Evolutionary conservation across 164 flowering plant genomes (phyloP).

Genomic region (Kalanchoe fedtschenkoi): DNA sequence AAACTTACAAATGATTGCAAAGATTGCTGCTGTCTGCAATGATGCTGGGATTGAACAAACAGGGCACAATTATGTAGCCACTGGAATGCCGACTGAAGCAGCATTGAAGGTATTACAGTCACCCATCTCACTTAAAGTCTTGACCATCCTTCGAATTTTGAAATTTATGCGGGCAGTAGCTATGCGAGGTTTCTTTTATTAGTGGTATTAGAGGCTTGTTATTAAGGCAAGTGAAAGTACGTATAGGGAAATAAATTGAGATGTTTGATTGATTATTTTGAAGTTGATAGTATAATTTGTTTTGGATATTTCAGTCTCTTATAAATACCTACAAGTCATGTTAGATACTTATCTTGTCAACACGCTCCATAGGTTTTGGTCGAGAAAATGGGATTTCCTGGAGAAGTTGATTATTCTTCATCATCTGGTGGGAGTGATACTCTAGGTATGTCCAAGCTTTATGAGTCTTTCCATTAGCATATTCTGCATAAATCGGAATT

Average conservation of each 20-base stretch:
- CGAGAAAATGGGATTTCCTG: constrained; percentile 90
- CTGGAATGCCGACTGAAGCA: constrained; percentile 86
- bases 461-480: background rate
- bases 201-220: no score
- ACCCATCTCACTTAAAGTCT: background rate
- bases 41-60: constrained; percentile 57
- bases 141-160: background rate
- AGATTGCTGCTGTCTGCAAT: constrained; percentile 65
- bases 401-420: constrained; percentile 20
- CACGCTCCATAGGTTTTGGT: constrained; percentile 55
- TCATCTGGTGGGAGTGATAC: constrained; percentile 22
- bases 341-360: background rate
- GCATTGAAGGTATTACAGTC: constrained; percentile 54
- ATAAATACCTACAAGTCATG: background rate
- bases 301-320: background rate
- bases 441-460: constrained; percentile 35
- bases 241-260: no score
- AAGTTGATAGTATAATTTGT: no score
- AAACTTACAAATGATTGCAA: constrained; percentile 68
- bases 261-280: no score
- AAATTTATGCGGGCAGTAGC: no score
- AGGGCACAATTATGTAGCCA: constrained; percentile 43
- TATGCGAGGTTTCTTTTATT: no score
- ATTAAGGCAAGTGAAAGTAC: no score
- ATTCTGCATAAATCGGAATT: background rate